Evolutionary conservation across 257 asterid genomes (phyloP), one percentile per base, ranked within the genome.

Genomic region (Nicotiana obtusifolia): DNA sequence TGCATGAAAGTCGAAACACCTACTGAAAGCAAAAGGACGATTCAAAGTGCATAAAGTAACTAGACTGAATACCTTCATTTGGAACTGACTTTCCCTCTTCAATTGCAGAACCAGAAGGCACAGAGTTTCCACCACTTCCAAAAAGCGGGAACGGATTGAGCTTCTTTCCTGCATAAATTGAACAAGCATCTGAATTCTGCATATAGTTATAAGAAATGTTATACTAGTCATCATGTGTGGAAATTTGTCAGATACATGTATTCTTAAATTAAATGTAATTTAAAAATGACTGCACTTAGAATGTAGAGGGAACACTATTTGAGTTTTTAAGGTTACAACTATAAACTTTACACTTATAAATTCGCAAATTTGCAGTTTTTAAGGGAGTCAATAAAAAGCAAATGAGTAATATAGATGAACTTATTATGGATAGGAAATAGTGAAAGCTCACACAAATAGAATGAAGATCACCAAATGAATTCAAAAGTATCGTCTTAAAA

Each of bases 121-220:
- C 81, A 52, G 82, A 28, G 28, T 47, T 8, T 11, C 14, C 82
- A 61, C 76, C 69, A 22, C 37, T 49, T 56, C 84, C 86, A 49
- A 91, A 90, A 31, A 88, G 31, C 6, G 73, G 71, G 15, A 90
- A 86, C 7, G 87, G 88, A 59, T 88, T 83, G 82, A 90, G 88
- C 44, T 78, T 19, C 37, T 88, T 84, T 71, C 91, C 94, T 92
- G 88, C 64, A 35, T 64, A 10, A 26, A 77, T 33, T 61, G 14
- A 76, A 33, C 28, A 76, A 47, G 7, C 54, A 14, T 7, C 4
- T 62, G 19, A 62, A 62, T 16, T 62, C 19, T 26, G 35, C 68
- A 62, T 62, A 13, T 8, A 22, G 65, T 60, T 11, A 62, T 24
- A 62, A 73, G 16, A 15, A 47, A 73, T 17, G 54, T 30, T 19